Evolutionary conservation across 1,139 yeast species (phyloP), one percentile per base, ranked within the genome.

Genomic region (Candida sp.): DNA sequence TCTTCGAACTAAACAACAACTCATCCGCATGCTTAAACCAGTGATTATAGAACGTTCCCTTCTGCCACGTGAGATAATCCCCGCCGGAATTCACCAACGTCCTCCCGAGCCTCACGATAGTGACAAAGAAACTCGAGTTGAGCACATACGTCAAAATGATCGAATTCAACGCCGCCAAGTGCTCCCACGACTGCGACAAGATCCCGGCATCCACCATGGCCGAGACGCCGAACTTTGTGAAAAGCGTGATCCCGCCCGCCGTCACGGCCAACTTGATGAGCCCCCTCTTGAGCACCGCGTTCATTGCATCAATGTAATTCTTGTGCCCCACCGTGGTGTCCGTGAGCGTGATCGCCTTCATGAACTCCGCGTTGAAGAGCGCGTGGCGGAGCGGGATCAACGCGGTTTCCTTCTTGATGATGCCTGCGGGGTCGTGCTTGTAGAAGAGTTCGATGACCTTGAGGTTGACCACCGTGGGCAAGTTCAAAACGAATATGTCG

Each of bases 21-120:
- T 88, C 90, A 59, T 86, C 90, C 8, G 88, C 80, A 65, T 85
- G 89, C 50, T 75, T 72, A 64, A 76, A 85, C 85, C 92, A 85
- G 57, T 84, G 81, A 30, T 81, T 74, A 52, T 86, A 85, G 54
- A 86, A 79, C 0, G 90, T 84, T 4, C 91, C 91, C 57, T 80
- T 80, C 50, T 80, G 80, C 89, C 90, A 86, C 22, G 81, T 77
- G 45, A 86, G 72, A 53, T 73, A 71, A 51, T 80, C 78, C 23
- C 92, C 93, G 39, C 86, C 85, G 1, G 77, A 66, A 35, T 69
- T 60, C 26, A 69, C 63, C 45, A 73, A 63, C 50, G 73, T 75
- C 37, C 90, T 75, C 2, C 87, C 83, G 42, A 82, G 81, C 51
- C 83, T 71, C 23, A 88, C 88, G 45, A 88, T 67, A 2, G 86